phyloP scores from a whole-genome alignment of 73 alveolate species.

The Paramecium caudatum region DNA sequence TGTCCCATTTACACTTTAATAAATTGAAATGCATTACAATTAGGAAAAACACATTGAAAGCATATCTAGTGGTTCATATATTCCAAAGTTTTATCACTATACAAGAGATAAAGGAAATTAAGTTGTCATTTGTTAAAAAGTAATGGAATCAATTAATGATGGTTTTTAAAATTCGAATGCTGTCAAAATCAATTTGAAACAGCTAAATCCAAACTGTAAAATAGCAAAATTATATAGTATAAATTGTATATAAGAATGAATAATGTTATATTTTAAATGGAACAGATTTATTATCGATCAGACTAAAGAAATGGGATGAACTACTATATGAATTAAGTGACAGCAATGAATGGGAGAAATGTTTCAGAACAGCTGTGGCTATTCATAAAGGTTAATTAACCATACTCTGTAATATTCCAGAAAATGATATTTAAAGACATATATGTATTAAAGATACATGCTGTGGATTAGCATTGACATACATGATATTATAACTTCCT shows the following conservation, averaged over 20 bases:
- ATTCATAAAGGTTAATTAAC: conserved; percentile 37
- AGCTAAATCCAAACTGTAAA: neutral
- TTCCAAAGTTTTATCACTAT: conserved; percentile 39
- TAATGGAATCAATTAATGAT: conserved; percentile 68
- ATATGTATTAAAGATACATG: neutral
- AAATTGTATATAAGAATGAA: conserved; percentile 5
- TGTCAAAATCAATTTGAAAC: neutral
- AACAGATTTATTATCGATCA: neutral
- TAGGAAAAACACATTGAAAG: conserved; percentile 16
- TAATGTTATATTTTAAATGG: conserved; percentile 16
- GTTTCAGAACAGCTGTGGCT: conserved; percentile 1
- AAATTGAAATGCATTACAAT: conserved; percentile 39
- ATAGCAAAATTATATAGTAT: neutral
- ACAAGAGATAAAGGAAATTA: neutral
- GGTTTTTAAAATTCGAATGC: conserved; percentile 28
- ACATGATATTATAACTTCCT: conserved; percentile 22
- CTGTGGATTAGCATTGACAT: conserved; percentile 28
- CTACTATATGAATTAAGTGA: conserved; percentile 45
- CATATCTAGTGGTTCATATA: conserved; percentile 3
- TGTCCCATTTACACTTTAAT: conserved; percentile 21
- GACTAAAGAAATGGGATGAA: conserved; percentile 59
- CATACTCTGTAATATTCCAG: conserved; percentile 59
- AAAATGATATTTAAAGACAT: conserved; percentile 51
- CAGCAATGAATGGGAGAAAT: conserved; percentile 53
- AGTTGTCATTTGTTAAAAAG: neutral